These are phyloP conservation scores for Geosmithia morbida DNA, from an alignment of 2,329 filamentous ascomycete species.

Conservation along the genomic window DNA sequence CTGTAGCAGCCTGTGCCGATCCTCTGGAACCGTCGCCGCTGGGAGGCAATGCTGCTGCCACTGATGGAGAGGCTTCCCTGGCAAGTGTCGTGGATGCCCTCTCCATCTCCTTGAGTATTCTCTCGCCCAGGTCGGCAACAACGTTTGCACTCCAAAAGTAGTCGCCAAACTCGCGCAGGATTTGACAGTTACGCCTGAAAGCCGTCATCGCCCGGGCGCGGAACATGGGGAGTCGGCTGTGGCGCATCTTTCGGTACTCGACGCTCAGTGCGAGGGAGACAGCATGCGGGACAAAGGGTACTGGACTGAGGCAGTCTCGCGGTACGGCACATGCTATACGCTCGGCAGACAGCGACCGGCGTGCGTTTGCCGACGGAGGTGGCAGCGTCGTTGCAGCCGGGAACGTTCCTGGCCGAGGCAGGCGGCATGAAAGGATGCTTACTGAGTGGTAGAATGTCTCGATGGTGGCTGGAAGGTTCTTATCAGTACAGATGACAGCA, in stretches of 20 bases:
- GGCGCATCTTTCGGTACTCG: slow-evolving; percentile 49
- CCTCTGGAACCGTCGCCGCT: not conserved
- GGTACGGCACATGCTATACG: slow-evolving; percentile 40
- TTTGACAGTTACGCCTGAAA: slow-evolving; percentile 38
- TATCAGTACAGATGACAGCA: not conserved
- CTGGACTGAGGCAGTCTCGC: slow-evolving; percentile 33
- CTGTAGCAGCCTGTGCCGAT: not conserved
- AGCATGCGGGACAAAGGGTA: slow-evolving; percentile 47
- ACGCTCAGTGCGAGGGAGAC: slow-evolving; percentile 47
- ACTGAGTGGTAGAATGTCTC: slow-evolving; percentile 52
- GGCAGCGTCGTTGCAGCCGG: slow-evolving; percentile 26
- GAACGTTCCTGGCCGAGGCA: slow-evolving; percentile 24
- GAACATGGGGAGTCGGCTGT: slow-evolving; percentile 44
- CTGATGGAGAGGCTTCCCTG: slow-evolving; percentile 15
- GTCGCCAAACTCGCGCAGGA: slow-evolving; percentile 36
- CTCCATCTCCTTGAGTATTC: slow-evolving; percentile 41
- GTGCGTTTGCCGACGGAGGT: slow-evolving; percentile 35
- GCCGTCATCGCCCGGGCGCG: slow-evolving; percentile 36
- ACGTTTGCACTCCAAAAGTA: slow-evolving; percentile 44
- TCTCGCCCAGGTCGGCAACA: slow-evolving; percentile 37
- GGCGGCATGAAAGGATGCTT: slow-evolving; percentile 46
- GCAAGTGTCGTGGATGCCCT: slow-evolving; percentile 31
- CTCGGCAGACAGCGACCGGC: slow-evolving; percentile 41
- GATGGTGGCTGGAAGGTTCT: slow-evolving; percentile 31
- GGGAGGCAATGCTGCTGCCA: slow-evolving; percentile 3